Percentiles rank a stretch among this genome's conserved stretches.
Conservation (phyloP, 208 protist species). For the Acanthamoeba culbertsoni region DNA sequence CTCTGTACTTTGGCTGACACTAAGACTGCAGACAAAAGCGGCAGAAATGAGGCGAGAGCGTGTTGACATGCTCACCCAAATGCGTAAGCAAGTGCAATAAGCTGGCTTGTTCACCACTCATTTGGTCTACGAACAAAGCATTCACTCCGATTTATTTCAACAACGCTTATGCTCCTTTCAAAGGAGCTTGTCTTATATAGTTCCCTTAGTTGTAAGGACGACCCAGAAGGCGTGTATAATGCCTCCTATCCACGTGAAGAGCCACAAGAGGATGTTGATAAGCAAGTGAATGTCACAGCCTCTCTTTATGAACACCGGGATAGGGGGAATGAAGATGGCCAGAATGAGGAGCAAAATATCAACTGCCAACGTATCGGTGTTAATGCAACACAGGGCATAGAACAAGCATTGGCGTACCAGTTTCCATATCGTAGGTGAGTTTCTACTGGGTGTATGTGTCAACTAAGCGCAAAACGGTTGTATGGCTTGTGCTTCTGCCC, state of each 20-base stretch:
- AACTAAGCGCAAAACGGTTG: background rate
- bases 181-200: background rate
- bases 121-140: background rate
- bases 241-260: background rate
- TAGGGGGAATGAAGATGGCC: conserved; percentile 19
- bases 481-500: too few relatives aligned
- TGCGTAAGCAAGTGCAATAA: too few relatives aligned
- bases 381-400: background rate
- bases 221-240: conserved; percentile 8
- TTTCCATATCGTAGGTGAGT: background rate
- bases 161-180: too few relatives aligned
- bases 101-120: too few relatives aligned
- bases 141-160: background rate
- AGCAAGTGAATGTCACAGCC: conserved; percentile 33
- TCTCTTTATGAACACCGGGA: background rate
- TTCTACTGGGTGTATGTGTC: too few relatives aligned
- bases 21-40: background rate
- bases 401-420: background rate
- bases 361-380: background rate
- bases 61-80: background rate
- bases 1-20: too few relatives aligned
- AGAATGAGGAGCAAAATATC: conserved; percentile 24
- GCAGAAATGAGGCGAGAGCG: background rate
- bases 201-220: background rate
- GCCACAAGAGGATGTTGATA: background rate